Base-by-base conservation (phyloP, 805 yeast species). In the Candida koratica region DNA sequence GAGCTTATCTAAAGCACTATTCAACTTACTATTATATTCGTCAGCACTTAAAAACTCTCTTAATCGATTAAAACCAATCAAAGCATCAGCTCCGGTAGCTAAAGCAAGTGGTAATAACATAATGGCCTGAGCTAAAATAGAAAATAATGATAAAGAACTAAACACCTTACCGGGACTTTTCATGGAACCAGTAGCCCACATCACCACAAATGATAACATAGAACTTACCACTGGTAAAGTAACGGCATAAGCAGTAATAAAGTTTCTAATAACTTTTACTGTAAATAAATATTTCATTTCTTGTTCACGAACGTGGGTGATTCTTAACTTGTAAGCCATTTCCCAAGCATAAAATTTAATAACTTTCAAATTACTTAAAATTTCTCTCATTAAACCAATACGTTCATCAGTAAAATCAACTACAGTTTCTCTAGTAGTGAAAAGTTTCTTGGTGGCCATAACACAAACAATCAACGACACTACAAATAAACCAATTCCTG, bases 341-440 rank as follows among this genome's bases (percentile, higher is more conserved):
- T 68, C 74, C 74, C 74, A 68, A 10, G 72, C 67, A 44, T 67
- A 68, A 36, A 59, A 68, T 49, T 68, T 68, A 47, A 68, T 66
- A 19, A 67, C 52, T 44, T 68, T 68, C 42, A 68, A 50, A 46
- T 66, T 61, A 32, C 51, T 50, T 39, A 68, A 55, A 23, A 63
- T 56, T 47, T 68, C 72, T 41, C 71, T 58, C 65, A 68, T 66
- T 35, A 61, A 51, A 16, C 66, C 52, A 32, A 68, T 60, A 43
- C 73, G 49, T 41, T 57, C 53, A 46, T 68, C 73, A n/a, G 73
- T 68, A 47, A 42, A 60, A 40, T 51, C 50, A 28, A 61, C 65
- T 6, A 57, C 66, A 2, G 40, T 50, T 42, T 62, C 64, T 47
- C 73, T 54, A 22, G 56, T 55, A 26, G 42, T 42, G 47, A 61